These are phyloP conservation scores for Penicillium corylophilum DNA, from an alignment of 2,329 filamentous ascomycete genomes.

Conservation along the genomic window DNA sequence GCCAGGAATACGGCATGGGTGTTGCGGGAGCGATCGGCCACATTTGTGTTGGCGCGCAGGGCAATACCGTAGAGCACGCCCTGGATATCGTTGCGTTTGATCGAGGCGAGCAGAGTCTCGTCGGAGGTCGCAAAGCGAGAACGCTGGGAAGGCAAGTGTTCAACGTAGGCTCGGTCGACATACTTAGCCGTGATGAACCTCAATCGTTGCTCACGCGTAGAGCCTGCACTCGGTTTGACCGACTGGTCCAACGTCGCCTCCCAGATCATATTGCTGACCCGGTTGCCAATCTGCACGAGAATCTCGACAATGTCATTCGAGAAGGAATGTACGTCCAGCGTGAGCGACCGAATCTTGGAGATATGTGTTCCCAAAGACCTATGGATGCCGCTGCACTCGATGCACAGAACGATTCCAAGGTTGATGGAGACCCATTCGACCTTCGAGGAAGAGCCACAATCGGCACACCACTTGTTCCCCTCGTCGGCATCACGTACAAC, in stretches of 20 bases:
- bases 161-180: conserved; percentile 76
- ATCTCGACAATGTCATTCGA: conserved; percentile 96
- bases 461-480: conserved; percentile 89
- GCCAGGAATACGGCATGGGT: conserved; percentile 90
- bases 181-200: conserved; percentile 96
- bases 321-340: conserved; percentile 92
- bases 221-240: conserved; percentile 71
- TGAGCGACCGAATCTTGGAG: conserved; percentile 92
- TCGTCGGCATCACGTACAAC: conserved; percentile 86
- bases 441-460: conserved; percentile 87
- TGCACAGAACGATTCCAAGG: conserved; percentile 90
- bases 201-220: conserved; percentile 85
- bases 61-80: conserved; percentile 90
- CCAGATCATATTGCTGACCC: conserved; percentile 95
- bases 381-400: conserved; percentile 97
- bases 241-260: conserved; percentile 76
- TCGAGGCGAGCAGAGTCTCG: conserved; percentile 83
- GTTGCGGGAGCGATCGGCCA: conserved; percentile 77
- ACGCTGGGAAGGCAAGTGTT: conserved; percentile 67
- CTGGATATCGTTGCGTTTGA: conserved; percentile 95
- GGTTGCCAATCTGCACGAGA: conserved; percentile 85
- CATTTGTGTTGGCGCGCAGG: conserved; percentile 81
- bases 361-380: conserved; percentile 95
- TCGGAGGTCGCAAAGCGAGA: conserved; percentile 77
- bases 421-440: conserved; percentile 99